Conservation (phyloP, 345 rosid species). For the Eucalyptus regnans region DNA sequence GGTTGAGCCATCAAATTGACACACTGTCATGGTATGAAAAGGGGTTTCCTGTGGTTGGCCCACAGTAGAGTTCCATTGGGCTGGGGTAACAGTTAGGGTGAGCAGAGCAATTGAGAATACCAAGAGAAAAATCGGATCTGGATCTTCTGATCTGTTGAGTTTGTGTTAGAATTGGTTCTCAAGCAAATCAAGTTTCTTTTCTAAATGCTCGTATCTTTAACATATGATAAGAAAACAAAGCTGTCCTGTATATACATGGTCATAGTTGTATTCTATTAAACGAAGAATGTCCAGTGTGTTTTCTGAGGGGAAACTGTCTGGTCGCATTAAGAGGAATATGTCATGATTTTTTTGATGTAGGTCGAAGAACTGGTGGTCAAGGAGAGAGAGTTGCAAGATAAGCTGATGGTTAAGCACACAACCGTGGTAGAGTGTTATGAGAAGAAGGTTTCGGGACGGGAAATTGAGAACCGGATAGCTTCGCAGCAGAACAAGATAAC, state of each 20-base stretch:
- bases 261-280: neutral
- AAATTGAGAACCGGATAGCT: constrained; percentile 66
- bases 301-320: neutral
- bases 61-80: neutral
- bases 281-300: neutral
- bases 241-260: neutral
- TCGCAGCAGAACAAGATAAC: constrained; percentile 56
- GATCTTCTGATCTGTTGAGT: neutral
- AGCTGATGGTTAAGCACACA: constrained; percentile 43
- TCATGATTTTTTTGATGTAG: constrained; percentile 13
- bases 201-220: neutral
- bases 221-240: neutral
- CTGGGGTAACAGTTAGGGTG: neutral
- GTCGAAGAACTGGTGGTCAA: constrained; percentile 74
- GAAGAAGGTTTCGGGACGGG: constrained; percentile 57
- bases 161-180: neutral
- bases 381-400: constrained; percentile 87
- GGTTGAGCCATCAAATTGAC: neutral
- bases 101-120: neutral
- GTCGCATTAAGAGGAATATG: neutral
- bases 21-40: neutral
- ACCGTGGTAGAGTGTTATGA: constrained; percentile 64
- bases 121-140: neutral
- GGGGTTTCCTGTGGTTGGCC: neutral
- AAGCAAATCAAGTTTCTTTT: neutral